These are phyloP conservation scores for Thermomucor indicae-seudaticae DNA, from an alignment of 371 early-diverging fungal species.

Conservation along the genomic window DNA sequence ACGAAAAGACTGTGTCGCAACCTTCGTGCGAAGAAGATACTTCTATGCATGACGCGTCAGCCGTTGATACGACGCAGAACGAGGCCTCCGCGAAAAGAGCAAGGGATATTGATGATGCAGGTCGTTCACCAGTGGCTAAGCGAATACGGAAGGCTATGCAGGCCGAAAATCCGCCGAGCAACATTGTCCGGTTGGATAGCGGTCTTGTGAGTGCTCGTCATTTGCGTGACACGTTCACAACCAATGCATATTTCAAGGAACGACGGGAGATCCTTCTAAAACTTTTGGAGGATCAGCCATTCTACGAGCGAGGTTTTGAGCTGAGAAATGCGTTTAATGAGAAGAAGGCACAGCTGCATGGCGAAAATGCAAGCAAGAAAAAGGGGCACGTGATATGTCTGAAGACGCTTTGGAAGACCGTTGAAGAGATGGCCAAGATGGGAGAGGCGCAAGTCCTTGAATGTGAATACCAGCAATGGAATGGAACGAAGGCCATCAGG, in stretches of 20 bases:
- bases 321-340: not conserved
- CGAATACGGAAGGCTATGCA: too few relatives aligned
- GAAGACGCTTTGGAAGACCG: slow-evolving; percentile 20
- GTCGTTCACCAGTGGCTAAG: too few relatives aligned
- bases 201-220: slow-evolving; percentile 1
- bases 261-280: slow-evolving; percentile 16
- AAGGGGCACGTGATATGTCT: not conserved
- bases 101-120: too few relatives aligned
- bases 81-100: too few relatives aligned
- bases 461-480: too few relatives aligned
- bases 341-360: slow-evolving; percentile 2
- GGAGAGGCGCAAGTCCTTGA: too few relatives aligned
- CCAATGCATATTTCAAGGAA: slow-evolving; percentile 11
- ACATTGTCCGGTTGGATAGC: not conserved
- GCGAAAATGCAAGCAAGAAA: not conserved
- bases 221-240: not conserved
- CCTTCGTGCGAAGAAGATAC: too few relatives aligned
- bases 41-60: too few relatives aligned
- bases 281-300: slow-evolving; percentile 12
- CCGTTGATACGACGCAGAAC: too few relatives aligned
- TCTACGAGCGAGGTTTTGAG: slow-evolving; percentile 11
- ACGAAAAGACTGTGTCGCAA: too few relatives aligned
- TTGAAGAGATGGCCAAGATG: not conserved
- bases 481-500: too few relatives aligned
- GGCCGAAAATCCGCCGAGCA: not conserved